A percentile compares a stretch with the other conserved stretches of the same genome.
phyloP scores from a whole-genome alignment of 768 basidiomycete species.

The Suillus brevipes region DNA sequence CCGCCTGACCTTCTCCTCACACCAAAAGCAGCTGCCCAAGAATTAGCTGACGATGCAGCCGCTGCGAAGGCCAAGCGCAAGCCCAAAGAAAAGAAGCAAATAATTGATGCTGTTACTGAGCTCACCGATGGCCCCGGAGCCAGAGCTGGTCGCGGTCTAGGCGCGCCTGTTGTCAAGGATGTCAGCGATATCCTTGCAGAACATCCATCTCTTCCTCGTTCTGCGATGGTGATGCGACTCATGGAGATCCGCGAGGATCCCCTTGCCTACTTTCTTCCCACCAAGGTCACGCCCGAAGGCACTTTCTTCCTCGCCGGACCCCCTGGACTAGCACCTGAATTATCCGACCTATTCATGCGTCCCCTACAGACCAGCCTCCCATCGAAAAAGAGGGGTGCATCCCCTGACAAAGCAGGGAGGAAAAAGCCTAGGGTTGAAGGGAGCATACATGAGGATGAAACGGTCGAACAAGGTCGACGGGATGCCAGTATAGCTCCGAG shows the following conservation, averaged over 20 bases:
- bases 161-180: conserved; percentile 51
- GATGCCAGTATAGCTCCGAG: conserved; percentile 66
- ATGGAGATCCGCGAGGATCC: conserved; percentile 86
- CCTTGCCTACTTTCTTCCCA: conserved; percentile 81
- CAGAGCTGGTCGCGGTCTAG: conserved; percentile 57
- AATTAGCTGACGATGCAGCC: conserved; percentile 39
- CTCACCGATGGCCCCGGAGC: conserved; percentile 63
- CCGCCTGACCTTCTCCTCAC: conserved; percentile 58
- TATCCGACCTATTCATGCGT: conserved; percentile 82
- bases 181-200: conserved; percentile 74
- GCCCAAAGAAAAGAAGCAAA: conserved; percentile 77
- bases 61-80: conserved; percentile 48
- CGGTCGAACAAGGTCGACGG: conserved; percentile 72
- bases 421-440: conserved; percentile 62
- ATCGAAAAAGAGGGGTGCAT: conserved; percentile 61
- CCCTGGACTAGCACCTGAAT: conserved; percentile 77
- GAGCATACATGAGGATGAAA: conserved; percentile 49
- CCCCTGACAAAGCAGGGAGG: conserved; percentile 55
- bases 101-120: conserved; percentile 90
- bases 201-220: conserved; percentile 84
- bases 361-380: conserved; percentile 52
- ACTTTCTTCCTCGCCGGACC: conserved; percentile 84
- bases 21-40: conserved; percentile 46
- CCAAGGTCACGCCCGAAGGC: conserved; percentile 67
- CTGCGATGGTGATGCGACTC: conserved; percentile 81